Conservation (phyloP, 2,329 filamentous ascomycete genomes). For the Ascochyta viciae-villosae region DNA sequence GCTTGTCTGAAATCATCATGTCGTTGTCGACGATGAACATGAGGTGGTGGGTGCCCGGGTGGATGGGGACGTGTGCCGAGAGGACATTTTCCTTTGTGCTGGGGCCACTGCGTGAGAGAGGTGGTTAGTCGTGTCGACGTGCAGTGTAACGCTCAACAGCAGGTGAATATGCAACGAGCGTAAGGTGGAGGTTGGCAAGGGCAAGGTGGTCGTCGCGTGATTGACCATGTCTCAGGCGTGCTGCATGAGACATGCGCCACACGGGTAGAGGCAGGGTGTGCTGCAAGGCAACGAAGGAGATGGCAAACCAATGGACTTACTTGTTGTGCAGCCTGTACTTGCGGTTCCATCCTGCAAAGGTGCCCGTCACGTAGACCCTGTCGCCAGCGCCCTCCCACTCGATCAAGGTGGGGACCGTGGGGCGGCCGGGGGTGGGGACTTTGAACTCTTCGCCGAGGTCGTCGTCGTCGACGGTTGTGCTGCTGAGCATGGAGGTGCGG, state of each 20-base stretch:
- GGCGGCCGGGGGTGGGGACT: conserved; percentile 63
- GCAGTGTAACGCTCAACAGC: conserved; percentile 39
- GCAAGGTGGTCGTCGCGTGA: conserved; percentile 20
- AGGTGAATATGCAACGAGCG: conserved; percentile 16
- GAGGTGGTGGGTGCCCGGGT: conserved; percentile 93
- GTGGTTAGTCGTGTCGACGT: conserved; percentile 33
- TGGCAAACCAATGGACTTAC: conserved; percentile 63
- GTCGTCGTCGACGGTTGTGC: conserved; percentile 71
- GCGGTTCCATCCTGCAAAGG: conserved; percentile 95
- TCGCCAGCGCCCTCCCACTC: conserved; percentile 86
- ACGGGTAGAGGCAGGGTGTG: conserved; percentile 21
- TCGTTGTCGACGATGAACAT: conserved; percentile 95
- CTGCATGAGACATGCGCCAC: conserved; percentile 27
- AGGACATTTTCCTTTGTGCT: conserved; percentile 65
- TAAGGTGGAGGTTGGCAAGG: conserved; percentile 19
- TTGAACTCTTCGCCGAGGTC: conserved; percentile 70
- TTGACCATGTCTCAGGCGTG: conserved; percentile 28
- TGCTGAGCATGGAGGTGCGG: conserved; percentile 63
- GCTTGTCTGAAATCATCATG: conserved; percentile 84
- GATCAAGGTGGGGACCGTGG: conserved; percentile 81
- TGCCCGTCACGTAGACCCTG: conserved; percentile 95
- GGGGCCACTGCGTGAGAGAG: conserved; percentile 40
- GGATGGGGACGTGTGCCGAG: conserved; percentile 79
- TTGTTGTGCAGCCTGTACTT: conserved; percentile 87
- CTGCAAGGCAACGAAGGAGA: conserved; percentile 1